Percentiles rank a stretch among this genome's conserved stretches.
Conservation (phyloP, 2,329 filamentous ascomycete species). For the Zasmidium angulare region DNA sequence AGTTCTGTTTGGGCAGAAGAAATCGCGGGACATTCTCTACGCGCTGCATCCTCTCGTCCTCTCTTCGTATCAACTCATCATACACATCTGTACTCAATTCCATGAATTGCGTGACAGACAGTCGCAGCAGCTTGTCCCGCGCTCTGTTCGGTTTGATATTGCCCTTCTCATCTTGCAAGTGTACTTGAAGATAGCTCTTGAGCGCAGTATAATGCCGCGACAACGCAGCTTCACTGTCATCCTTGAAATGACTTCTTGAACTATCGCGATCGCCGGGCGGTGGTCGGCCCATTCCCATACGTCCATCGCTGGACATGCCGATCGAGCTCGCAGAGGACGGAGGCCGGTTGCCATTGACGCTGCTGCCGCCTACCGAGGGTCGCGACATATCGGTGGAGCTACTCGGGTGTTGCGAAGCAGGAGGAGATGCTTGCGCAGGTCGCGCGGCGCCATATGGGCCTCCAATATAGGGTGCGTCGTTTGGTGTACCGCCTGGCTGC, state of each 20-base stretch:
- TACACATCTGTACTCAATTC: constrained; percentile 97
- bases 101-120: constrained; percentile 91
- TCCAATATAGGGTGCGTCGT: constrained; percentile 27
- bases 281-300: constrained; percentile 41
- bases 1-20: constrained; percentile 79
- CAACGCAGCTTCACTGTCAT: constrained; percentile 64
- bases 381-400: constrained; percentile 40
- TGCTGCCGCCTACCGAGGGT: constrained; percentile 55
- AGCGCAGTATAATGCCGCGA: constrained; percentile 80
- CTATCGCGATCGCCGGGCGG: constrained; percentile 41
- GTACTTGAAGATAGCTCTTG: constrained; percentile 70
- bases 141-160: constrained; percentile 81
- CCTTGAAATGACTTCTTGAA: constrained; percentile 52
- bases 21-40: constrained; percentile 64
- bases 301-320: constrained; percentile 77
- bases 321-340: constrained; percentile 88
- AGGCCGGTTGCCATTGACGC: constrained; percentile 44
- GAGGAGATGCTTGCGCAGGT: constrained; percentile 30
- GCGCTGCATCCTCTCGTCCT: constrained; percentile 57
- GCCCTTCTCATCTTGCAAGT: constrained; percentile 70
- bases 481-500: constrained; percentile 20
- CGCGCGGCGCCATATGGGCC: constrained; percentile 33
- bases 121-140: constrained; percentile 85
- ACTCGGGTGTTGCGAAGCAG: constrained; percentile 42
- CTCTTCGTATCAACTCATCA: constrained; percentile 86